Conservation (phyloP, 2,329 filamentous ascomycete genomes). For the Penicillium sp. region DNA sequence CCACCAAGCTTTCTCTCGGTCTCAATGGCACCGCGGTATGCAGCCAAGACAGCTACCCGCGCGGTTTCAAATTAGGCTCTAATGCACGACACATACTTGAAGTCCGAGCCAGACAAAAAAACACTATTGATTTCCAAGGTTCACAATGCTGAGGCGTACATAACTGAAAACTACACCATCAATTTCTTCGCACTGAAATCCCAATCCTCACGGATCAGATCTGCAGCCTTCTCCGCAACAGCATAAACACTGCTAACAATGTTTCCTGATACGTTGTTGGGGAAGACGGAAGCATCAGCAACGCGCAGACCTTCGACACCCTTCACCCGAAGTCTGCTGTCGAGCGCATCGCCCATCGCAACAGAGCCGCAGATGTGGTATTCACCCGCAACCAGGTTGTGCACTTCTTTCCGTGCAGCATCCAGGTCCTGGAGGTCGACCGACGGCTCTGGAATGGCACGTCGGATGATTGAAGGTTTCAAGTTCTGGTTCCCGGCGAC, state of each 20-base stretch:
- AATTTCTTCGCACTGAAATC: conserved; percentile 7
- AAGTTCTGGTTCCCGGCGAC: conserved; percentile 10
- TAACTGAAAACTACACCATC: background rate
- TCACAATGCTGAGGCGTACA: background rate
- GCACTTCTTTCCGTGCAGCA: conserved; percentile 15
- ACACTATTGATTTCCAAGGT: background rate
- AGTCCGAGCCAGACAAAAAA: background rate
- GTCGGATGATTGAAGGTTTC: conserved; percentile 5
- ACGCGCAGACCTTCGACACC: conserved; percentile 30
- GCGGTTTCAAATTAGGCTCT: too few relatives aligned
- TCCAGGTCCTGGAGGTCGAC: conserved; percentile 17
- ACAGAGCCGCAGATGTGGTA: conserved; percentile 29
- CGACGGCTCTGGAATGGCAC: conserved; percentile 11
- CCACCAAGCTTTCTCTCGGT: too few relatives aligned
- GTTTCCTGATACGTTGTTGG: conserved; percentile 34
- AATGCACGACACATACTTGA: too few relatives aligned
- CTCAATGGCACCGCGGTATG: too few relatives aligned
- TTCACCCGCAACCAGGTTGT: conserved; percentile 10
- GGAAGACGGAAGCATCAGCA: conserved; percentile 31
- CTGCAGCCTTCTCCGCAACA: conserved; percentile 37
- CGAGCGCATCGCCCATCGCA: conserved; percentile 35
- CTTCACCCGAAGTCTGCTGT: conserved; percentile 30
- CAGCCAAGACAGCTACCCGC: too few relatives aligned
- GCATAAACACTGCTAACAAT: conserved; percentile 34
- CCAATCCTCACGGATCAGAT: conserved; percentile 34